Conservation (phyloP, 768 basidiomycete species). For the Trametes cingulata region DNA sequence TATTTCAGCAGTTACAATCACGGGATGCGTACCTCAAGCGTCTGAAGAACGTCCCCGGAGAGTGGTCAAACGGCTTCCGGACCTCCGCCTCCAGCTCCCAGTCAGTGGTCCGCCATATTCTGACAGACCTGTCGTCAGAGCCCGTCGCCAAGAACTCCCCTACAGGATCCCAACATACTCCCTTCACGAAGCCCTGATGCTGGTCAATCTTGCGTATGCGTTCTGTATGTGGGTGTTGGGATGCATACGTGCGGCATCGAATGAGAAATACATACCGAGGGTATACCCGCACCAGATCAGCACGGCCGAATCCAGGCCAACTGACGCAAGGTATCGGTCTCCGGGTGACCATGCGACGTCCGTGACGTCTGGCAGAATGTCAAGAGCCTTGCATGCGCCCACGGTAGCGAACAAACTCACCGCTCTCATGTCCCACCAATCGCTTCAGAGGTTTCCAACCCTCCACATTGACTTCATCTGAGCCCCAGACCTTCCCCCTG, state of each 20-base stretch:
- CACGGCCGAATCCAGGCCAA: slow-evolving; percentile 88
- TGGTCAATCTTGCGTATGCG: slow-evolving; percentile 80
- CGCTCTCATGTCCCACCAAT: slow-evolving; percentile 92
- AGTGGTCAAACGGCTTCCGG: slow-evolving; percentile 88
- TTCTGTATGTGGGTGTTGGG: slow-evolving; percentile 47
- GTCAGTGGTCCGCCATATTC: slow-evolving; percentile 94
- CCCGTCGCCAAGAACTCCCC: slow-evolving; percentile 98
- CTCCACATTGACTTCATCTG: slow-evolving; percentile 94
- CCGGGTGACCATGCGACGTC: slow-evolving; percentile 95
- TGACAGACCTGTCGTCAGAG: slow-evolving; percentile 94
- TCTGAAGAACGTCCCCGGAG: slow-evolving; percentile 93
- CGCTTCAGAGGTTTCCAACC: slow-evolving; percentile 95
- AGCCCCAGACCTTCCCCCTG: slow-evolving; percentile 88
- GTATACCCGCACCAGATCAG: slow-evolving; percentile 94
- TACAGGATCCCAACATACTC: slow-evolving; percentile 98
- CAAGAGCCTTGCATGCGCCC: slow-evolving; percentile 4
- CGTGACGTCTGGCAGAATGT: slow-evolving; percentile 73
- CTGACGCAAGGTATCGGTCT: slow-evolving; percentile 90
- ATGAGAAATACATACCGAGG: slow-evolving; percentile 56
- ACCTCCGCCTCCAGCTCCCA: slow-evolving; percentile 88
- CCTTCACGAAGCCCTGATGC: slow-evolving; percentile 97
- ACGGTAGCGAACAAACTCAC: slow-evolving; percentile 43
- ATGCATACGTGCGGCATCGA: neutral
- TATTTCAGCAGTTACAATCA: too few relatives aligned
- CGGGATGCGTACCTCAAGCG: slow-evolving; percentile 64